phyloP scores from a whole-genome alignment of 176 grass and related monocot genomes.

The Lolium multiflorum region DNA sequence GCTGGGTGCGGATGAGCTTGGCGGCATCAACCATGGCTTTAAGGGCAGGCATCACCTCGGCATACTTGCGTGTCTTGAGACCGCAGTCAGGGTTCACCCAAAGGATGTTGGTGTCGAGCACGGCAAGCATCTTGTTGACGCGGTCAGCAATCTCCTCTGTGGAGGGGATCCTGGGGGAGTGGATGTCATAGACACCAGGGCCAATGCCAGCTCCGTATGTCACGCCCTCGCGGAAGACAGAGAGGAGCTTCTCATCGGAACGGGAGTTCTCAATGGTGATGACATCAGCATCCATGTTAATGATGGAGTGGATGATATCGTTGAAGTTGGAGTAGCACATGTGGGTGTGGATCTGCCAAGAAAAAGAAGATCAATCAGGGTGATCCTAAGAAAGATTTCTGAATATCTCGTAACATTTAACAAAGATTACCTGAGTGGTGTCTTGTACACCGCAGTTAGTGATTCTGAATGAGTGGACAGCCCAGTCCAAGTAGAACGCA shows the following conservation, averaged over 20 bases:
- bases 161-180: slow-evolving; percentile 94
- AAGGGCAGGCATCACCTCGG: slow-evolving; percentile 87
- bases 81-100: slow-evolving; percentile 98
- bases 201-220: slow-evolving; percentile 89
- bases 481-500: slow-evolving; percentile 94
- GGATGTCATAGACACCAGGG: slow-evolving; percentile 95
- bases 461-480: slow-evolving; percentile 96
- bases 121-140: slow-evolving; percentile 90
- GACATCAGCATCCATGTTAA: slow-evolving; percentile 95
- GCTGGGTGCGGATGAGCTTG: slow-evolving; percentile 82
- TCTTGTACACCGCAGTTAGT: slow-evolving; percentile 87
- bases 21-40: slow-evolving; percentile 80
- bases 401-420: slow-evolving; percentile 19
- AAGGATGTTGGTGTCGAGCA: slow-evolving; percentile 85
- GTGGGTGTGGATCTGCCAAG: slow-evolving; percentile 84
- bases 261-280: slow-evolving; percentile 96
- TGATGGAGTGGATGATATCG: slow-evolving; percentile 97
- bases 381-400: background rate
- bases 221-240: slow-evolving; percentile 92
- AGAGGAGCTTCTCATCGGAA: slow-evolving; percentile 87
- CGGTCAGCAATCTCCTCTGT: slow-evolving; percentile 83
- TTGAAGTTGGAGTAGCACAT: slow-evolving; percentile 99
- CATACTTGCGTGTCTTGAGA: slow-evolving; percentile 94
- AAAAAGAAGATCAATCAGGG: background rate
- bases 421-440: slow-evolving; percentile 79